Evolutionary conservation across 2,329 filamentous ascomycete species (phyloP).

Genomic region (Hawksworthiomyces lignivorus): DNA sequence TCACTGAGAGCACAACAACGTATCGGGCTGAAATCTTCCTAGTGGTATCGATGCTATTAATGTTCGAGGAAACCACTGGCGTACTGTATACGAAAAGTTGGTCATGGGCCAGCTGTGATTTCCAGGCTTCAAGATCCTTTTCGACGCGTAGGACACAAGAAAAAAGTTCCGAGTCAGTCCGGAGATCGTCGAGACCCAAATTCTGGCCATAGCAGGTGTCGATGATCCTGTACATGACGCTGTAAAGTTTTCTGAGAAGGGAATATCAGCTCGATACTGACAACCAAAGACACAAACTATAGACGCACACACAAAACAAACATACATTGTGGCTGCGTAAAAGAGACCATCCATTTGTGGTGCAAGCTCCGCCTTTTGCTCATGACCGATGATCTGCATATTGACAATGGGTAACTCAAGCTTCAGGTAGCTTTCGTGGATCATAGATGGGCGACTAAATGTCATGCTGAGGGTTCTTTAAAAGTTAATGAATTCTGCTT

Average conservation of each 20-base stretch:
- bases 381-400: constrained; percentile 2
- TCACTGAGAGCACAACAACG: constrained; percentile 28
- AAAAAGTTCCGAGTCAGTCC: constrained; percentile 21
- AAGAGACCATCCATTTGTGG: constrained; percentile 17
- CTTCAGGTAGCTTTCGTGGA: constrained; percentile 35
- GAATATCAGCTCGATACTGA: neutral
- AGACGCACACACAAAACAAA: neutral
- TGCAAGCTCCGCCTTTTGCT: neutral
- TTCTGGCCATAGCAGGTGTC: constrained; percentile 36
- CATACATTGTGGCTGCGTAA: constrained; percentile 28
- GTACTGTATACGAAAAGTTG: constrained; percentile 15
- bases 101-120: constrained; percentile 22
- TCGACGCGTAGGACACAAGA: constrained; percentile 30
- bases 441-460: constrained; percentile 38
- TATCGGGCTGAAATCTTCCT: constrained; percentile 1
- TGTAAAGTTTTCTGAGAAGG: constrained; percentile 22
- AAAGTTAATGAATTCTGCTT: too few species aligned
- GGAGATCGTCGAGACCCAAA: constrained; percentile 25
- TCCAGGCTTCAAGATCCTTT: constrained; percentile 31
- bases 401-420: constrained; percentile 25
- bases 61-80: neutral
- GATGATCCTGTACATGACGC: constrained; percentile 27
- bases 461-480: constrained; percentile 38
- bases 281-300: neutral
- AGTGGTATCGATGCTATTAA: constrained; percentile 6